Evolutionary conservation across 352 stramenopile species (phyloP).

Genomic region (Phytophthora fragariaefolia): DNA sequence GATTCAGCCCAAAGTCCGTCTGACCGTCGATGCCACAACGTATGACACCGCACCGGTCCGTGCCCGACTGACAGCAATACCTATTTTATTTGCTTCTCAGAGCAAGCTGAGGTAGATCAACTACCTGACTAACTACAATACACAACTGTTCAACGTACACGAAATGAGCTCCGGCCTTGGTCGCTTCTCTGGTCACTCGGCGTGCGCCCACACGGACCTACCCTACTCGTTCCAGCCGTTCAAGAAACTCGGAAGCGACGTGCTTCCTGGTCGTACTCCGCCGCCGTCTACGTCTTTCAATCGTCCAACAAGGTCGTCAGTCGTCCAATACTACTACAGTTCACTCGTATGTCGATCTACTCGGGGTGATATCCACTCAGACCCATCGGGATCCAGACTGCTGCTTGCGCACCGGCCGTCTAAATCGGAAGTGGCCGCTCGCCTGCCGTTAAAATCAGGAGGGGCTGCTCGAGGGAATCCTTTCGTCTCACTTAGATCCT

Average conservation of each 20-base stretch:
- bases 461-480: too few species aligned
- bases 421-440: not conserved
- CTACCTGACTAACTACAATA: not conserved
- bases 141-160: not conserved
- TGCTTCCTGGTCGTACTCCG: not conserved
- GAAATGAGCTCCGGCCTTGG: not conserved
- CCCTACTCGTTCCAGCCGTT: conserved; percentile 2
- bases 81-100: too few species aligned
- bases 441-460: not conserved
- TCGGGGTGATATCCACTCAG: too few species aligned
- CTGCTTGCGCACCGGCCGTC: not conserved
- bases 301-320: not conserved
- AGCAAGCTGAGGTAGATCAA: not conserved
- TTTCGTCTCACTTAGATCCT: too few species aligned
- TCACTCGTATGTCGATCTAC: not conserved
- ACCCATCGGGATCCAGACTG: too few species aligned
- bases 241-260: not conserved
- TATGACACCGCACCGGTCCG: not conserved
- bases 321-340: not conserved
- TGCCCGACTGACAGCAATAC: not conserved
- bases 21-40: not conserved
- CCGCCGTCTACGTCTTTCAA: not conserved
- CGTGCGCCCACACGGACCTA: conserved; percentile 1
- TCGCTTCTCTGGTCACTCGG: not conserved
- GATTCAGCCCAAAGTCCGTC: conserved; percentile 1